These are phyloP conservation scores for Nicotiana knightiana DNA, from an alignment of 257 asterid species.

Conservation along the genomic window DNA sequence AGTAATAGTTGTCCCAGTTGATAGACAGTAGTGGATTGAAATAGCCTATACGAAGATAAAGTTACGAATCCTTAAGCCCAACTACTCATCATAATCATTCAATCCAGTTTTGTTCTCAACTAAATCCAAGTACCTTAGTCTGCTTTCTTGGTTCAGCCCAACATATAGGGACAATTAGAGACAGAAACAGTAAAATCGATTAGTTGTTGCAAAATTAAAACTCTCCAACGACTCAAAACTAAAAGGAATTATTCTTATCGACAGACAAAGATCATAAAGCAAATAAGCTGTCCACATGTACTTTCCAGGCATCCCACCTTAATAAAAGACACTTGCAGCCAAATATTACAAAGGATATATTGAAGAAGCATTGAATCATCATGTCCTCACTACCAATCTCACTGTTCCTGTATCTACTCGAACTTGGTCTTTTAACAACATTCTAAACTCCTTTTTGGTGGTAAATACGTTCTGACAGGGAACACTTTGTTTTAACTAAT, in stretches of 20 bases:
- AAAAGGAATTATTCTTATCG: too few relatives aligned
- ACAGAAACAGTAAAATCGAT: neutral
- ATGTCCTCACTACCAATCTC: neutral
- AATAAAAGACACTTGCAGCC: neutral
- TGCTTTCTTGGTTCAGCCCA: neutral
- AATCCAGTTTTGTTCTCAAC: neutral
- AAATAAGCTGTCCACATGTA: neutral
- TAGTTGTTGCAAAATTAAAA: neutral
- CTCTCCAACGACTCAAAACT: too few relatives aligned
- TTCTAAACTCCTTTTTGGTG: neutral
- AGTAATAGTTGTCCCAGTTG: neutral
- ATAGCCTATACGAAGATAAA: neutral
- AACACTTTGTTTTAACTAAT: neutral
- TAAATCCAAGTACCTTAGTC: neutral
- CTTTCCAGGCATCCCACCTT: neutral
- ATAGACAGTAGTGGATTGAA: neutral
- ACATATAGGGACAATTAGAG: neutral
- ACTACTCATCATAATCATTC: neutral
- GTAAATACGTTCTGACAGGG: neutral
- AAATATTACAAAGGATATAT: neutral
- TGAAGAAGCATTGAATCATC: neutral
- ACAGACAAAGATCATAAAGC: neutral
- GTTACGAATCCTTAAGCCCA: neutral
- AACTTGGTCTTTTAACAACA: neutral
- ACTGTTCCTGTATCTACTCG: neutral